Evolutionary conservation across 1,284 basidiomycete genomes (phyloP).

Genomic region (Cutaneotrichosporon sp.): DNA sequence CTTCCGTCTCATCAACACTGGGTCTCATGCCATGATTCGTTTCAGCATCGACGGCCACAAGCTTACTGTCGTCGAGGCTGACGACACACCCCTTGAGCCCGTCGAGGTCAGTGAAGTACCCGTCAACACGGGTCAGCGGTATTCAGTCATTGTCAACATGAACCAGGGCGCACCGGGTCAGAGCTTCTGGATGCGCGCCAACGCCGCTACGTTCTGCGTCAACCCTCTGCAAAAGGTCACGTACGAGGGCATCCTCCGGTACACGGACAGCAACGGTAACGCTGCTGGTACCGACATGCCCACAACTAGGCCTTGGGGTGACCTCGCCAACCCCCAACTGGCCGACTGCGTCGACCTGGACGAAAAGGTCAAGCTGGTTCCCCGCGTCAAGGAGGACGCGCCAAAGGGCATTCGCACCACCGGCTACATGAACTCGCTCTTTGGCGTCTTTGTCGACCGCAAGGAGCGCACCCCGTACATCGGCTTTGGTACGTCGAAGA

Average conservation of each 20-base stretch:
- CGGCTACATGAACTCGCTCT: slow-evolving; percentile 21
- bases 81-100: slow-evolving; percentile 24
- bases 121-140: slow-evolving; percentile 31
- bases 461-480: slow-evolving; percentile 15
- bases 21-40: slow-evolving; percentile 13
- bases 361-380: slow-evolving; percentile 17
- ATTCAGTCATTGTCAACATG: slow-evolving; percentile 35
- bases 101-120: slow-evolving; percentile 24
- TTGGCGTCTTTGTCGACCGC: slow-evolving; percentile 21
- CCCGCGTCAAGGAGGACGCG: slow-evolving; percentile 25
- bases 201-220: slow-evolving; percentile 18
- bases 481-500: slow-evolving; percentile 14
- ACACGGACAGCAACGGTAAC: not conserved
- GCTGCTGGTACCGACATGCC: not conserved
- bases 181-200: slow-evolving; percentile 35
- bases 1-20: slow-evolving; percentile 23
- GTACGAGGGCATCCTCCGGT: slow-evolving; percentile 3
- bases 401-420: slow-evolving; percentile 13
- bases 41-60: slow-evolving; percentile 29
- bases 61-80: slow-evolving; percentile 30
- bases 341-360: slow-evolving; percentile 25
- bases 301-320: not conserved
- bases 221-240: not conserved
- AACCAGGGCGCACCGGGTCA: slow-evolving; percentile 23
- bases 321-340: not conserved